Percentiles rank a stretch among this genome's conserved stretches.
phyloP scores from a whole-genome alignment of 2,329 filamentous ascomycete genomes.

The Calonectria pteridis region DNA sequence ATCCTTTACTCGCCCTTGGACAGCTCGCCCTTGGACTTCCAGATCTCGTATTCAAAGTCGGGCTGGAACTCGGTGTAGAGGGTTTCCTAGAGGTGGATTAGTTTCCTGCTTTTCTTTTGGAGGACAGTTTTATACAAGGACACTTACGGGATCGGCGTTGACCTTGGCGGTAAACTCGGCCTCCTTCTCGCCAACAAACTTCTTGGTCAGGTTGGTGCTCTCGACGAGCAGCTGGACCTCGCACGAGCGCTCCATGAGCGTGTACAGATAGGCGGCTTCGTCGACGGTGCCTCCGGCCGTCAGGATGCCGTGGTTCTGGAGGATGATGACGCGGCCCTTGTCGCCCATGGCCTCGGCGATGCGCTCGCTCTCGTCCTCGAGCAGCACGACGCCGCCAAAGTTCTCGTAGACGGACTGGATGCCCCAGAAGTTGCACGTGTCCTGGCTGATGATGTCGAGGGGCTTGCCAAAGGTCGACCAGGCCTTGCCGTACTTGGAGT shows the following conservation, averaged over 20 bases:
- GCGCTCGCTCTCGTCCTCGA: slow-evolving; percentile 67
- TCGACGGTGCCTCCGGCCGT: slow-evolving; percentile 74
- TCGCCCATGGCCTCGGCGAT: slow-evolving; percentile 68
- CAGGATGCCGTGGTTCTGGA: slow-evolving; percentile 74
- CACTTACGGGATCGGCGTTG: slow-evolving; percentile 41
- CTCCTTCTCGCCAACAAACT: slow-evolving; percentile 51
- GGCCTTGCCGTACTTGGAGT: slow-evolving; percentile 68
- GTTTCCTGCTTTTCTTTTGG: neutral
- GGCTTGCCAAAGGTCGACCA: slow-evolving; percentile 68
- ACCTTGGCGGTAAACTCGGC: slow-evolving; percentile 52
- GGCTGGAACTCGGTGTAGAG: slow-evolving; percentile 48
- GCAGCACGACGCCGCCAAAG: slow-evolving; percentile 73
- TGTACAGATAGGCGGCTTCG: slow-evolving; percentile 74
- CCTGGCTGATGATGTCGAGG: slow-evolving; percentile 72
- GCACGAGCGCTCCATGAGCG: slow-evolving; percentile 48
- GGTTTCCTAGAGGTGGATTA: slow-evolving; percentile 34
- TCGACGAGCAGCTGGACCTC: slow-evolving; percentile 48
- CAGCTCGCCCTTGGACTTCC: slow-evolving; percentile 42
- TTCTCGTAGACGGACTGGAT: slow-evolving; percentile 69
- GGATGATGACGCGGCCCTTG: slow-evolving; percentile 64
- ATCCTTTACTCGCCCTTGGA: slow-evolving; percentile 27
- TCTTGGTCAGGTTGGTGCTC: slow-evolving; percentile 41
- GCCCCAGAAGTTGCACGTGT: slow-evolving; percentile 66
- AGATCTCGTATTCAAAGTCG: slow-evolving; percentile 46
- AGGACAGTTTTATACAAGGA: neutral